A percentile compares a stretch with the other conserved stretches of the same genome.
phyloP scores from a whole-genome alignment of 805 yeast species.

The Grigorovia humatica region DNA sequence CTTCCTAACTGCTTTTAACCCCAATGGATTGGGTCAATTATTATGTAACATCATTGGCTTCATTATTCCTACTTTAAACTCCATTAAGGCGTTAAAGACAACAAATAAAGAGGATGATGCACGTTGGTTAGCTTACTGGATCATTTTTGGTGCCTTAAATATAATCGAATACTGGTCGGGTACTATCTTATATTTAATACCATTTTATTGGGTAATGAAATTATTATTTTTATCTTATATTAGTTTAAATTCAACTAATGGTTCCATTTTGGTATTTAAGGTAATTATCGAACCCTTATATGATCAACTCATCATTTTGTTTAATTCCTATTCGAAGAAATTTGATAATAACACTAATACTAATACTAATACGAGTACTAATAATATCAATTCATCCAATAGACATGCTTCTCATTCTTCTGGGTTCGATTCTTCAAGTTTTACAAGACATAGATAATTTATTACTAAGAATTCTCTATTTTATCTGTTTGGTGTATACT shows the following conservation, averaged over 20 bases:
- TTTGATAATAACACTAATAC: too few relatives aligned
- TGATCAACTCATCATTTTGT: slow-evolving; percentile 12
- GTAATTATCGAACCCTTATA: slow-evolving; percentile 57
- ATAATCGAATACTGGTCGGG: slow-evolving; percentile 94
- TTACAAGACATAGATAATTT: slow-evolving; percentile 4
- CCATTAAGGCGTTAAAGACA: slow-evolving; percentile 76
- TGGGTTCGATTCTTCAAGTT: slow-evolving; percentile 6
- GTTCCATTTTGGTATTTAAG: slow-evolving; percentile 66
- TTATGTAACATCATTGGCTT: slow-evolving; percentile 89
- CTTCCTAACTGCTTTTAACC: slow-evolving; percentile 70
- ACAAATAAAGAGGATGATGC: slow-evolving; percentile 62
- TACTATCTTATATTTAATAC: slow-evolving; percentile 88
- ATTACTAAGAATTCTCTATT: too few relatives aligned
- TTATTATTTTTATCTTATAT: slow-evolving; percentile 78
- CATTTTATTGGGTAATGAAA: slow-evolving; percentile 93
- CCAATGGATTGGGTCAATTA: slow-evolving; percentile 93
- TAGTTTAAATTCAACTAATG: slow-evolving; percentile 79
- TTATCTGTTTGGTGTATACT: too few relatives aligned
- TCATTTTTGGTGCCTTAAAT: slow-evolving; percentile 86
- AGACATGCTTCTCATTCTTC: slow-evolving; percentile 2
- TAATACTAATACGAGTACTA: too few relatives aligned
- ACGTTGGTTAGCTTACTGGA: slow-evolving; percentile 91
- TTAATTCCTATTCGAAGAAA: too few relatives aligned
- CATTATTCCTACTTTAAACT: slow-evolving; percentile 80
- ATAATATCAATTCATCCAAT: too few relatives aligned